Conservation (phyloP, 352 stramenopile species). For the Blastocystis sp. region DNA sequence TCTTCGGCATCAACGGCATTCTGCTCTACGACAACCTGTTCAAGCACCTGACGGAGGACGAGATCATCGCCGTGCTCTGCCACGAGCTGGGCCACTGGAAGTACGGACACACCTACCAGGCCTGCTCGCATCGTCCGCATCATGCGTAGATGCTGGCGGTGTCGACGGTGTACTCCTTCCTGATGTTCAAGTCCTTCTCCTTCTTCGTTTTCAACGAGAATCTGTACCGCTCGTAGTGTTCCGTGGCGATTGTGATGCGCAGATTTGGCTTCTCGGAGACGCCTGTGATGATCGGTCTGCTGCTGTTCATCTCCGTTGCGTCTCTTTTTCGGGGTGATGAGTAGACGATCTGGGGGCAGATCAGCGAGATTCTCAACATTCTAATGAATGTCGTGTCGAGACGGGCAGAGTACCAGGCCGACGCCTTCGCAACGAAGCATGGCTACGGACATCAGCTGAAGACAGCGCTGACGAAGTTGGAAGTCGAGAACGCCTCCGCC, state of each 20-base stretch:
- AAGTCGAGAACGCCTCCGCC: conserved; percentile 81
- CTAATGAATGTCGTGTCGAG: conserved; percentile 28
- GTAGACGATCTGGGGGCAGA: conserved; percentile 44
- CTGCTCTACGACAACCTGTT: conserved; percentile 82
- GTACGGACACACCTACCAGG: conserved; percentile 80
- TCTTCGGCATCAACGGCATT: conserved; percentile 83
- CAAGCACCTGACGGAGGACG: conserved; percentile 77
- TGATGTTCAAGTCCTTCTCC: conserved; percentile 26
- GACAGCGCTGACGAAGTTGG: conserved; percentile 80
- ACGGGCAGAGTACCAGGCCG: conserved; percentile 72
- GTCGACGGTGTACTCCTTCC: conserved; percentile 21
- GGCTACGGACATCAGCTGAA: conserved; percentile 77
- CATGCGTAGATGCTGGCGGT: conserved; percentile 28
- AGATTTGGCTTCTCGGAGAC: conserved; percentile 67
- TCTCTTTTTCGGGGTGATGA: neutral
- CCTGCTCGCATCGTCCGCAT: neutral
- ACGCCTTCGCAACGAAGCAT: conserved; percentile 80
- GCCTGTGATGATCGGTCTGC: conserved; percentile 79
- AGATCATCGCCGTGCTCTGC: conserved; percentile 80
- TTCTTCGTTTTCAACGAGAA: conserved; percentile 37
- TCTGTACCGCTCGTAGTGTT: conserved; percentile 12
- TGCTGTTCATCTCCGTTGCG: conserved; percentile 76
- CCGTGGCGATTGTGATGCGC: neutral
- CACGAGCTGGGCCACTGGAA: conserved; percentile 84
- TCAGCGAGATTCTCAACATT: conserved; percentile 6